phyloP scores from a whole-genome alignment of 2,329 filamentous ascomycete species.

The Amylocarpus encephaloides region DNA sequence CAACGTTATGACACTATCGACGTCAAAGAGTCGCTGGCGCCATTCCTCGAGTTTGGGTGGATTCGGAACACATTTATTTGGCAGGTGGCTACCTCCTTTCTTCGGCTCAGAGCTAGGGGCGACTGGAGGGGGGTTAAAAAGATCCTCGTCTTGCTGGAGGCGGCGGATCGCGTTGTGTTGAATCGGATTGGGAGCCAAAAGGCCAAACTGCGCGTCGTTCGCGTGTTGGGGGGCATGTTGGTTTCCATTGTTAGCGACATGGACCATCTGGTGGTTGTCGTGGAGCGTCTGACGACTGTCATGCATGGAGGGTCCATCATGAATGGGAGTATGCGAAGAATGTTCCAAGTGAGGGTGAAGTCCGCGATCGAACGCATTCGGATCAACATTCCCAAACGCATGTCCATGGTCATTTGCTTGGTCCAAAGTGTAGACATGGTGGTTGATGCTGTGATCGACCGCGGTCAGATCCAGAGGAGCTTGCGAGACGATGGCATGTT shows the following conservation, averaged over 20 bases:
- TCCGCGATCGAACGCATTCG: too few species aligned
- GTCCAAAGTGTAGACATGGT: too few species aligned
- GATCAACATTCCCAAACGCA: too few species aligned
- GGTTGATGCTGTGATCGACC: too few species aligned
- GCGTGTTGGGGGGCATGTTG: constrained; percentile 31
- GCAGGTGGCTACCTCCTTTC: constrained; percentile 44
- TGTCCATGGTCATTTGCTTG: too few species aligned
- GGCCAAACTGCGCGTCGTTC: constrained; percentile 40
- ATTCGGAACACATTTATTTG: constrained; percentile 52
- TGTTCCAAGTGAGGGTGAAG: too few species aligned
- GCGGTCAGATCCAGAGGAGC: too few species aligned
- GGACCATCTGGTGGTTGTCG: constrained; percentile 17
- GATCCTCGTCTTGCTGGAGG: constrained; percentile 35
- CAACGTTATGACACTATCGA: constrained; percentile 66
- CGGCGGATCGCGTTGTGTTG: constrained; percentile 32
- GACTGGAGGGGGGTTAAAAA: constrained; percentile 31
- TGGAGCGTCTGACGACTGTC: not conserved
- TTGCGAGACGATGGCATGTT: too few species aligned
- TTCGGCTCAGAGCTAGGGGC: constrained; percentile 31
- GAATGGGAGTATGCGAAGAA: not conserved
- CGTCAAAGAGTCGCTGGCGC: constrained; percentile 67
- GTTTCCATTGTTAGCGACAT: constrained; percentile 26
- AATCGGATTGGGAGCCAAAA: constrained; percentile 35
- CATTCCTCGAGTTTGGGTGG: constrained; percentile 63
- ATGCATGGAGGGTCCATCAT: not conserved